A percentile compares a stretch with the other conserved stretches of the same genome.
These are phyloP conservation scores for Fusarium verticillioides DNA, from an alignment of 2,329 filamentous ascomycete species.

Conservation along the genomic window DNA sequence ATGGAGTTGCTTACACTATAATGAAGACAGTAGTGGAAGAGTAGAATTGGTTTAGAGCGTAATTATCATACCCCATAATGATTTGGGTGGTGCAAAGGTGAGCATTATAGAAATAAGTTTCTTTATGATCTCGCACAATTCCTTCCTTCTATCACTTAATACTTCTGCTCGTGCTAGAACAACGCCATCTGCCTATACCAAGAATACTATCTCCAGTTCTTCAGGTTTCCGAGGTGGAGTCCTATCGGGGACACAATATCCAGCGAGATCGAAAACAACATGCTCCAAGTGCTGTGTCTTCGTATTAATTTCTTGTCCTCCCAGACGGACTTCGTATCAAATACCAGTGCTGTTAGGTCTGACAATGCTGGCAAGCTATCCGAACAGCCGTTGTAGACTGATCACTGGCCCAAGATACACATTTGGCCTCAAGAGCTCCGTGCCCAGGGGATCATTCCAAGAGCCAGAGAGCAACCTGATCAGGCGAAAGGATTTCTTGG, in stretches of 20 bases:
- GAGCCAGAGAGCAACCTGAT: not conserved
- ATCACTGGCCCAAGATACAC: not conserved
- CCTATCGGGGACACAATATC: conserved; percentile 11
- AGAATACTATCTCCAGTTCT: not conserved
- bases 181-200: not conserved
- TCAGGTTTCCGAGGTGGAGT: not conserved
- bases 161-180: not conserved
- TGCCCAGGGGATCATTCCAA: not conserved
- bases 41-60: not conserved
- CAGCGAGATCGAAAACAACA: conserved; percentile 17
- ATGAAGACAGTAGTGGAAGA: not conserved
- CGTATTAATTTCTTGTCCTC: not conserved
- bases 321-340: not conserved
- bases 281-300: not conserved
- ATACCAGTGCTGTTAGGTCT: not conserved
- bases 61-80: not conserved
- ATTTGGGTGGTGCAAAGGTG: not conserved
- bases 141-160: not conserved
- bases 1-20: not conserved
- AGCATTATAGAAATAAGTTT: not conserved
- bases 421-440: not conserved
- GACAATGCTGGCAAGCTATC: not conserved
- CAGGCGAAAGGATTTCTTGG: not conserved
- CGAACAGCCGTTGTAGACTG: not conserved
- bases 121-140: not conserved